A percentile compares a stretch with the other conserved stretches of the same genome.
phyloP scores from a whole-genome alignment of 345 rosid genomes.

The Eucalyptus camaldulensis region DNA sequence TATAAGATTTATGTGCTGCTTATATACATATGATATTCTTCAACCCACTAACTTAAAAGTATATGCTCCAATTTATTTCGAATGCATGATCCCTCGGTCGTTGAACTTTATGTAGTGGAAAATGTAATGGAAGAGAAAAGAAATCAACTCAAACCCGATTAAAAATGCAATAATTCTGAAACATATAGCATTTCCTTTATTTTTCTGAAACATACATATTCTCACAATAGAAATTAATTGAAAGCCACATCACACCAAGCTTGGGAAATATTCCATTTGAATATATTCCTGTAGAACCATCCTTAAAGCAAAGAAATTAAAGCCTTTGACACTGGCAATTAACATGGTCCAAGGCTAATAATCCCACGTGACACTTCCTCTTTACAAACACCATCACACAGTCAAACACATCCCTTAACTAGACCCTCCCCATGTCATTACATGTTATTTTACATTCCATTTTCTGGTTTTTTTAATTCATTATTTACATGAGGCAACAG shows the following conservation, averaged over 20 bases:
- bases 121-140: not conserved
- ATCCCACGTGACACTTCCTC: not conserved
- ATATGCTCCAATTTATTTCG: not conserved
- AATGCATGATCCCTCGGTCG: not conserved
- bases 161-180: not conserved
- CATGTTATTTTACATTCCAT: not conserved
- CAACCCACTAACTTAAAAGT: not conserved
- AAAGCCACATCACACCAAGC: not conserved
- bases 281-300: not conserved
- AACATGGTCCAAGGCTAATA: not conserved
- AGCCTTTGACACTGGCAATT: not conserved
- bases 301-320: not conserved
- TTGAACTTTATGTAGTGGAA: not conserved
- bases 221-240: not conserved
- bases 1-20: not conserved
- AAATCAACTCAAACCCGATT: not conserved
- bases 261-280: not conserved
- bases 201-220: not conserved
- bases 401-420: conserved; percentile 8
- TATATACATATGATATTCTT: not conserved
- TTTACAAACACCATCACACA: not conserved
- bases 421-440: not conserved
- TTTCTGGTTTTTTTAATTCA: not conserved
- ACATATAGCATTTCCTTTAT: not conserved
- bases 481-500: conserved; percentile 58